phyloP scores from a whole-genome alignment of 1,284 basidiomycete species.

The Laetiporus sulphureus region DNA sequence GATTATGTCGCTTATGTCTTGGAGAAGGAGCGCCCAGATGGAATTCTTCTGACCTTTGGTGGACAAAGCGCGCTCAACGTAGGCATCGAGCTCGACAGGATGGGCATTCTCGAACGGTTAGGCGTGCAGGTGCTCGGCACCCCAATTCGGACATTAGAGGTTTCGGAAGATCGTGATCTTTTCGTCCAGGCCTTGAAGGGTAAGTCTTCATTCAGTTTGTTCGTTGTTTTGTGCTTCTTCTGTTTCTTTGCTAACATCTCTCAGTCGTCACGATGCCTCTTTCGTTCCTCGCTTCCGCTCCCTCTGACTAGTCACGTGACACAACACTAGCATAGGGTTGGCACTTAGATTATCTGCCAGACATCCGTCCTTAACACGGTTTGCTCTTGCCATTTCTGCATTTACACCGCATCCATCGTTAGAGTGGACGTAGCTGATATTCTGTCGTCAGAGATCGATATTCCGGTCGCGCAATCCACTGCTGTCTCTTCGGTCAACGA shows the following conservation, averaged over 20 bases:
- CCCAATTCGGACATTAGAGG: constrained; percentile 89
- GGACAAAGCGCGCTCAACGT: constrained; percentile 98
- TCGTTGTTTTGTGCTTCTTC: no score
- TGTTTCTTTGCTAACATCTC: no score
- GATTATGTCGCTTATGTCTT: constrained; percentile 99
- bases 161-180: constrained; percentile 95
- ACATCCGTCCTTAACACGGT: background rate
- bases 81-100: constrained; percentile 94
- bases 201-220: constrained; percentile 31
- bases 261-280: background rate
- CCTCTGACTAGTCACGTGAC: background rate
- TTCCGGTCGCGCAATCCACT: constrained; percentile 94
- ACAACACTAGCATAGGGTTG: background rate
- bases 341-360: background rate
- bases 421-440: constrained; percentile 4
- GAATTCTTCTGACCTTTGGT: constrained; percentile 96
- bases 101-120: constrained; percentile 94
- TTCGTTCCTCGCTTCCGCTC: constrained; percentile 1
- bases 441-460: constrained; percentile 78
- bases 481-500: constrained; percentile 95
- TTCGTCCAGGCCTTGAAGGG: constrained; percentile 97
- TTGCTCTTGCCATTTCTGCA: background rate
- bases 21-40: constrained; percentile 97
- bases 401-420: background rate
- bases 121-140: constrained; percentile 96